These are phyloP conservation scores for Ustilago nuda DNA, from an alignment of 1,284 basidiomycete genomes.

Conservation along the genomic window DNA sequence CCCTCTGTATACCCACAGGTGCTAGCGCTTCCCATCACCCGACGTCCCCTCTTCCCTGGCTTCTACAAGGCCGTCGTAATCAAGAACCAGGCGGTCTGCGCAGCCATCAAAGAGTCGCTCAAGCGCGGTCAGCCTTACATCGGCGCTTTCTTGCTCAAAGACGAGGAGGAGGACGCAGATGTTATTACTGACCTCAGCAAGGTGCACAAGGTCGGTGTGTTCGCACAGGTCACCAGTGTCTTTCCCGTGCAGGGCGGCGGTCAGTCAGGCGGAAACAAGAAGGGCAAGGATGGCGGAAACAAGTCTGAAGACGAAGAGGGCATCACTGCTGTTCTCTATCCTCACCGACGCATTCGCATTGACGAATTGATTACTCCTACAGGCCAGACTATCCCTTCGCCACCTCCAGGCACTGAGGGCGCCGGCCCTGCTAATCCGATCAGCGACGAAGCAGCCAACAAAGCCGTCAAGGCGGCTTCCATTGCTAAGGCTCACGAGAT, in stretches of 20 bases:
- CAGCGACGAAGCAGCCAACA: constrained; percentile 53
- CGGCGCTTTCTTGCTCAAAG: constrained; percentile 96
- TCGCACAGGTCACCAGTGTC: constrained; percentile 95
- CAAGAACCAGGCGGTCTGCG: constrained; percentile 81
- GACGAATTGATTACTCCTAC: constrained; percentile 76
- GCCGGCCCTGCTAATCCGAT: constrained; percentile 51
- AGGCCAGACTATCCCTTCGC: constrained; percentile 49
- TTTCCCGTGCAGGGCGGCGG: constrained; percentile 73
- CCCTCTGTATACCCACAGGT: constrained; percentile 84
- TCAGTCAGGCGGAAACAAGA: constrained; percentile 69
- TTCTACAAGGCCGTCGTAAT: constrained; percentile 78
- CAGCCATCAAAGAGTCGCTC: constrained; percentile 96
- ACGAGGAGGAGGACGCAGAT: constrained; percentile 91
- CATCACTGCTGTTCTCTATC: constrained; percentile 93
- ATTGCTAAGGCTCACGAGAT: constrained; percentile 54
- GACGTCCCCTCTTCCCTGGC: constrained; percentile 94
- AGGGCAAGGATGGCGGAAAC: constrained; percentile 75
- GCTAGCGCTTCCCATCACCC: constrained; percentile 93
- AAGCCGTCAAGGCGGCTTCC: constrained; percentile 42
- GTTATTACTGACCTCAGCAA: constrained; percentile 88
- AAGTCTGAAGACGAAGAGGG: constrained; percentile 81
- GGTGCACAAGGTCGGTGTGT: constrained; percentile 93
- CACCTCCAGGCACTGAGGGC: constrained; percentile 49
- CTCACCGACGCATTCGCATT: constrained; percentile 90
- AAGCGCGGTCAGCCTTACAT: constrained; percentile 96